Evolutionary conservation across 306 rosid species (phyloP).

Genomic region (Corylus avellana): DNA sequence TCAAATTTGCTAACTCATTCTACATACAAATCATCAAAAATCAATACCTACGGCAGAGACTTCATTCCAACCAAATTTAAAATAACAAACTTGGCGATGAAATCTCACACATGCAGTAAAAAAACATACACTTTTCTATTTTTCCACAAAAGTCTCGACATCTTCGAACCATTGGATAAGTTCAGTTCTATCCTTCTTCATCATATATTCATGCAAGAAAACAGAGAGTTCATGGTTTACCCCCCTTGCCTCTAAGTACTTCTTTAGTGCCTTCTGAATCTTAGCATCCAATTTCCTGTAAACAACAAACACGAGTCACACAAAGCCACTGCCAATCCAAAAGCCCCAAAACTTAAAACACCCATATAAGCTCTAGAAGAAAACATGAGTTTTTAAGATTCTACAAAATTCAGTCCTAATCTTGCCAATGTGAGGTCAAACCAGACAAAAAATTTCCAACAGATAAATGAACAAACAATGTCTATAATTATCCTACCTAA

Average conservation of each 20-base stretch:
- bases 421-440: background rate
- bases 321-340: constrained; percentile 19
- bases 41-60: background rate
- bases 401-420: constrained; percentile 7
- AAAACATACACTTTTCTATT: constrained; percentile 25
- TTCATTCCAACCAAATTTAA: background rate
- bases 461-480: background rate
- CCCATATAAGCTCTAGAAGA: background rate
- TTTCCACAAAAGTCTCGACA: constrained; percentile 59
- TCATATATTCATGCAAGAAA: constrained; percentile 74
- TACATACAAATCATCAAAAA: background rate
- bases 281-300: constrained; percentile 58
- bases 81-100: background rate
- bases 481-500: constrained; percentile 46
- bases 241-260: constrained; percentile 67
- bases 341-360: constrained; percentile 19
- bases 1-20: background rate
- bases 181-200: constrained; percentile 83
- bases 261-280: constrained; percentile 44
- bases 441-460: background rate
- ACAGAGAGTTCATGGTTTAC: constrained; percentile 58
- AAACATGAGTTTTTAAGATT: background rate
- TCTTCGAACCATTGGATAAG: constrained; percentile 64
- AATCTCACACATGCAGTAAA: background rate
- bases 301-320: constrained; percentile 22